phyloP scores from a whole-genome alignment of 495 filamentous ascomycete genomes.

The Hypoxylon subgilvum region DNA sequence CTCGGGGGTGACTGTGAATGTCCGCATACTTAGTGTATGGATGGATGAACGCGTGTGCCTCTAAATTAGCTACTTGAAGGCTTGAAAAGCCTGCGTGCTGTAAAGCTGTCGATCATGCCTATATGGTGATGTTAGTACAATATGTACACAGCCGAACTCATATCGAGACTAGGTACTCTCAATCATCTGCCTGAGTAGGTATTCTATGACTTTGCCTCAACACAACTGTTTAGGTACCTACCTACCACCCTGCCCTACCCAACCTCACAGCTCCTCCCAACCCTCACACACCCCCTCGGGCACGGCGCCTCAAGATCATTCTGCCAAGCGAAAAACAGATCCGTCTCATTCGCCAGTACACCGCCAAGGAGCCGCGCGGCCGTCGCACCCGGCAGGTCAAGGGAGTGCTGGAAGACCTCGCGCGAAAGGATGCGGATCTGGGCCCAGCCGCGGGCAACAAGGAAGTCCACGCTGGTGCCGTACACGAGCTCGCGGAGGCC shows the following conservation, averaged over 20 bases:
- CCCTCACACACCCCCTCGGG: constrained; percentile 52
- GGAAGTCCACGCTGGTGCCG: constrained; percentile 55
- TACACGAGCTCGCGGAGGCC: constrained; percentile 62
- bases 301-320: constrained; percentile 50
- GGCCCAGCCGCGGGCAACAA: constrained; percentile 55
- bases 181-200: too few relatives aligned
- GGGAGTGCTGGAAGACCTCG: constrained; percentile 55
- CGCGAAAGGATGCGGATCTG: constrained; percentile 55
- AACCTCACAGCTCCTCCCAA: constrained; percentile 23
- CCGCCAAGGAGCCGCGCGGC: constrained; percentile 46
- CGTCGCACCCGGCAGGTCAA: constrained; percentile 41
- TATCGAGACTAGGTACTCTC: too few relatives aligned
- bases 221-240: too few relatives aligned
- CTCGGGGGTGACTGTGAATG: not conserved
- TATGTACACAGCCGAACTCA: too few relatives aligned
- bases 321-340: constrained; percentile 61
- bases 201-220: too few relatives aligned
- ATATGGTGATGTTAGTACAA: too few relatives aligned
- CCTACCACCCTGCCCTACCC: not conserved
- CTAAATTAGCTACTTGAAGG: too few relatives aligned
- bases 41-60: too few relatives aligned
- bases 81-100: too few relatives aligned
- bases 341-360: constrained; percentile 59
- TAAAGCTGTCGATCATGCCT: too few relatives aligned
- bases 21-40: too few relatives aligned